Conservation (phyloP, 2,329 filamentous ascomycete species). For the Phialophora tarda region DNA sequence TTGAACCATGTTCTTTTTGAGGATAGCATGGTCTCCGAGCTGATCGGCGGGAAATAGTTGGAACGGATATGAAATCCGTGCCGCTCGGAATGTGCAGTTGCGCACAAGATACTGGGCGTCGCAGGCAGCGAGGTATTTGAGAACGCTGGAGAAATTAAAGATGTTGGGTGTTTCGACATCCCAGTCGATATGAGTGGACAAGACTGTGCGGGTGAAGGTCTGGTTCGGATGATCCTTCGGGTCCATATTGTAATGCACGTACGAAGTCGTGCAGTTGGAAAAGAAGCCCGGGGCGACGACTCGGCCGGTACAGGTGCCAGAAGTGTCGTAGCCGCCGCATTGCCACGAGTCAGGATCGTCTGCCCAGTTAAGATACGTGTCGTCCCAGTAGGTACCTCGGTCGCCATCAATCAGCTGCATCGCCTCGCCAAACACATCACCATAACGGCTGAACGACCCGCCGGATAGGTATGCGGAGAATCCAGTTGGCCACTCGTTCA, state of each 20-base stretch:
- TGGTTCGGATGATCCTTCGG: not conserved
- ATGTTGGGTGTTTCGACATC: not conserved
- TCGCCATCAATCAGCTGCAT: not conserved
- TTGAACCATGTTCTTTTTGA: not conserved
- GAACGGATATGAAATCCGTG: slow-evolving; percentile 3
- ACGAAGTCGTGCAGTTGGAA: slow-evolving; percentile 1
- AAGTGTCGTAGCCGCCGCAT: not conserved
- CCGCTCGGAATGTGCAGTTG: not conserved
- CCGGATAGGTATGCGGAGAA: slow-evolving; percentile 1
- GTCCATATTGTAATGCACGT: not conserved
- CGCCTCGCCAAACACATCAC: not conserved
- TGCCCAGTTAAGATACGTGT: not conserved
- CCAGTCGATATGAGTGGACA: slow-evolving; percentile 1
- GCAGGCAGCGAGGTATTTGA: not conserved
- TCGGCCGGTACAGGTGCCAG: not conserved
- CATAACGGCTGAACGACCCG: not conserved
- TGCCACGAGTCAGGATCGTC: not conserved
- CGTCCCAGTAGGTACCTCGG: not conserved
- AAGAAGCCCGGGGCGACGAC: not conserved
- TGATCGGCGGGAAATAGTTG: not conserved
- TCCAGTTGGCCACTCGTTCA: not conserved
- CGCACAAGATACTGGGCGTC: not conserved
- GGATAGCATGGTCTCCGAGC: not conserved
- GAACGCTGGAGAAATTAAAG: not conserved
- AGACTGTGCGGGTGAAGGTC: not conserved